A percentile compares a stretch with the other conserved stretches of the same genome.
Evolutionary conservation across 164 flowering plant genomes (phyloP).

Genomic region (Kingdonia uniflora): DNA sequence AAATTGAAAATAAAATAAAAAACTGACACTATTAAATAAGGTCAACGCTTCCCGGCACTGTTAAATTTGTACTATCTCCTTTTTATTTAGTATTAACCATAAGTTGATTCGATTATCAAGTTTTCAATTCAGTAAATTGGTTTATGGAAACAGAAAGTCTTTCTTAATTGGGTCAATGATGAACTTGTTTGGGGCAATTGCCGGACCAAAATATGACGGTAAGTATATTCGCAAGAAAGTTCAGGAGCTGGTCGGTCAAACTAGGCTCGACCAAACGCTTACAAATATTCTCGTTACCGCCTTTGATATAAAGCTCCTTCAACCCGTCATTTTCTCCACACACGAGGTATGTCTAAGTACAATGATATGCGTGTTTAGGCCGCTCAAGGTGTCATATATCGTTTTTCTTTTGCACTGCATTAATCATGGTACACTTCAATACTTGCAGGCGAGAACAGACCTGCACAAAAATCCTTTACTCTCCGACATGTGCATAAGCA

Average conservation of each 20-base stretch:
- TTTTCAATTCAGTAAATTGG: too few species aligned
- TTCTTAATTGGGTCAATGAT: not conserved
- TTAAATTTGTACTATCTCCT: too few species aligned
- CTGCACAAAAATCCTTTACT: constrained; percentile 14
- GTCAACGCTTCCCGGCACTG: too few species aligned
- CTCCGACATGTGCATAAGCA: constrained; percentile 27
- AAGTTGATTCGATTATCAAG: too few species aligned
- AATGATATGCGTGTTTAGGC: too few species aligned
- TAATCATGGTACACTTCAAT: not conserved
- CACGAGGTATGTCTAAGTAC: not conserved
- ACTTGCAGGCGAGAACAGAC: constrained; percentile 11
- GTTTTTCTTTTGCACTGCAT: not conserved
- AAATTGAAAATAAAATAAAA: too few species aligned
- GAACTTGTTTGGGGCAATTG: constrained; percentile 6
- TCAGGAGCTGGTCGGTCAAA: constrained; percentile 9
- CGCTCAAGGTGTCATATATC: not conserved
- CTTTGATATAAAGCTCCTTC: constrained; percentile 24
- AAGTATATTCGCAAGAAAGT: constrained; percentile 10
- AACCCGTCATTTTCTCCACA: constrained; percentile 17
- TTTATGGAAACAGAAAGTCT: not conserved
- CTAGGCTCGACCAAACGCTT: constrained; percentile 15
- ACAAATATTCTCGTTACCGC: constrained; percentile 25
- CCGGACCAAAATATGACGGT: constrained; percentile 17
- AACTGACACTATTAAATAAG: too few species aligned
- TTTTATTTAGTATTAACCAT: too few species aligned